Percentiles rank a stretch among this genome's conserved stretches.
These are phyloP conservation scores for Coemansia reversa DNA, from an alignment of 192 early-diverging fungal genomes.

Conservation along the genomic window DNA sequence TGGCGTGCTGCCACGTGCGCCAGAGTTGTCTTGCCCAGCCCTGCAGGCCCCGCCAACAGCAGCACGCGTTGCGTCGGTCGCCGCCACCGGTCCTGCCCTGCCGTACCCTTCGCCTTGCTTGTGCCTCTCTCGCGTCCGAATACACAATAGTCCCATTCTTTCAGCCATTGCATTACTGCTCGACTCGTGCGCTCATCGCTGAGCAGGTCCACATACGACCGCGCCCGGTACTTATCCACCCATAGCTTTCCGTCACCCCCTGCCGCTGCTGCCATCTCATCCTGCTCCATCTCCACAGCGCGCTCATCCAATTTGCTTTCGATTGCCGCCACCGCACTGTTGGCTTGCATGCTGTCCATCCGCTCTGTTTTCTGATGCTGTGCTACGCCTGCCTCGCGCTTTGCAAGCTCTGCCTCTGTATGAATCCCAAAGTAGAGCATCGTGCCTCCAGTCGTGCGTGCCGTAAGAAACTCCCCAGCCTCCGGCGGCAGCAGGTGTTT, in stretches of 20 bases:
- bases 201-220: conserved; percentile 77
- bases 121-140: conserved; percentile 58
- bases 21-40: conserved; percentile 95
- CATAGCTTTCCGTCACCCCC: conserved; percentile 58
- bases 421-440: conserved; percentile 38
- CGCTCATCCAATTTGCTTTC: conserved; percentile 33
- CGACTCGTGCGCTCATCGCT: conserved; percentile 91
- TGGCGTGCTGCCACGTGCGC: conserved; percentile 89
- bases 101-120: conserved; percentile 2
- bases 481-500: conserved; percentile 15
- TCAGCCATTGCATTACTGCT: conserved; percentile 90
- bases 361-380: conserved; percentile 9
- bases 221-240: conserved; percentile 91
- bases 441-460: conserved; percentile 23
- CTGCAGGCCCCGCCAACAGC: conserved; percentile 87
- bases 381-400: conserved; percentile 15
- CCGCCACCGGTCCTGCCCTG: conserved; percentile 28
- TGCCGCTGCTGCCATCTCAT: conserved; percentile 22
- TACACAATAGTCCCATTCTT: conserved; percentile 95
- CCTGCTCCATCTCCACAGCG: conserved; percentile 14
- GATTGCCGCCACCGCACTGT: conserved; percentile 39
- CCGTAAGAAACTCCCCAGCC: conserved; percentile 38
- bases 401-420: conserved; percentile 13
- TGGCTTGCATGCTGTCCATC: conserved; percentile 26
- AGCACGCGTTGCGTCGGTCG: conserved; percentile 57